Conservation (phyloP, 2,329 filamentous ascomycete genomes). For the Setomelanomma holmii region DNA sequence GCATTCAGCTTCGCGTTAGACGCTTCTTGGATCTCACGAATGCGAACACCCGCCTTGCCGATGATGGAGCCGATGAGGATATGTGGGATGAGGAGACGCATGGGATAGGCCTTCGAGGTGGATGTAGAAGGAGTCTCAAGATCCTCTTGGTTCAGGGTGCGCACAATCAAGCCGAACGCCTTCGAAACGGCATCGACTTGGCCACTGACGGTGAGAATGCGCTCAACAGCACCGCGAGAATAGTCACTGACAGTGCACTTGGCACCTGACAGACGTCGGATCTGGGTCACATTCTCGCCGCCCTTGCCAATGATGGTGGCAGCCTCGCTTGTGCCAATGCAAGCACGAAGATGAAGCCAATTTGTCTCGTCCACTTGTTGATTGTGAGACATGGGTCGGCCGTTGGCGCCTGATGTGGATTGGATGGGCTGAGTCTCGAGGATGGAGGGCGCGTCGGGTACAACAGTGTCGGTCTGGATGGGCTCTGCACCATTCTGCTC, state of each 20-base stretch:
- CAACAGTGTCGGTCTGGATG: slow-evolving; percentile 72
- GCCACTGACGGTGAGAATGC: slow-evolving; percentile 96
- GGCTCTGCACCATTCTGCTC: slow-evolving; percentile 62
- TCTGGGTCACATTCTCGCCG: slow-evolving; percentile 97
- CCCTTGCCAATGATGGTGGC: slow-evolving; percentile 98
- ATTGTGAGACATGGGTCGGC: slow-evolving; percentile 54
- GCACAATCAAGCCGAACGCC: slow-evolving; percentile 98
- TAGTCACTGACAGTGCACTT: slow-evolving; percentile 99
- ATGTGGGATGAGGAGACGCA: slow-evolving; percentile 93
- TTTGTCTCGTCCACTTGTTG: slow-evolving; percentile 83
- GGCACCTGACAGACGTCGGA: slow-evolving; percentile 90
- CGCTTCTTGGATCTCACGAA: slow-evolving; percentile 97
- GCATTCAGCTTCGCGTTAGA: slow-evolving; percentile 96
- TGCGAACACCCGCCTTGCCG: slow-evolving; percentile 93
- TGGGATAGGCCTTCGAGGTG: slow-evolving; percentile 95
- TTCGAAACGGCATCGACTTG: slow-evolving; percentile 96
- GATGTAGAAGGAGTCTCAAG: slow-evolving; percentile 86
- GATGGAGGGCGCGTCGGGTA: slow-evolving; percentile 64
- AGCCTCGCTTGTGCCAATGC: slow-evolving; percentile 96
- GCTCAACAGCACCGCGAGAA: slow-evolving; percentile 93
- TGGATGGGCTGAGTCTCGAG: slow-evolving; percentile 66
- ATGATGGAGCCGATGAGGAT: slow-evolving; percentile 99
- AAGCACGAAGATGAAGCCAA: slow-evolving; percentile 96
- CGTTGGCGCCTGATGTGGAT: slow-evolving; percentile 62
- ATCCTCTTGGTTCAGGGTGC: slow-evolving; percentile 96